Conservation (phyloP, 441 rosid species). For the Populus hybrid region DNA sequence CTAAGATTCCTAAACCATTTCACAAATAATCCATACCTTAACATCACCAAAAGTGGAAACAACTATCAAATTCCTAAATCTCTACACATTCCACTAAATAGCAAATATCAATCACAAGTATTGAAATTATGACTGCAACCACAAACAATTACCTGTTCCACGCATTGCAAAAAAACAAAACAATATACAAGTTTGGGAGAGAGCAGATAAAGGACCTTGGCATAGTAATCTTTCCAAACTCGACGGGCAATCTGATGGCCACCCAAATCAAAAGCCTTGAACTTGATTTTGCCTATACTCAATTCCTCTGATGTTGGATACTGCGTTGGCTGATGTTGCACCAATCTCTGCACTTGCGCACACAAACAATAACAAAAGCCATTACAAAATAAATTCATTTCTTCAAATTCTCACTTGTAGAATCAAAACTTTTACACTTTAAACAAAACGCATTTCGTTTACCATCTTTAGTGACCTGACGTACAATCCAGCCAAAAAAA, state of each 20-base stretch:
- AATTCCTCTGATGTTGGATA: constrained; percentile 76
- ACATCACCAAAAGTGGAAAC: not conserved
- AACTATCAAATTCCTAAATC: not conserved
- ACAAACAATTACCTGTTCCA: not conserved
- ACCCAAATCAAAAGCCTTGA: constrained; percentile 81
- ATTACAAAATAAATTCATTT: not conserved
- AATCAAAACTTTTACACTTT: not conserved
- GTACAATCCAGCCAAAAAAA: not conserved
- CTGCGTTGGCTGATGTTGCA: constrained; percentile 79
- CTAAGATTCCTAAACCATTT: not conserved
- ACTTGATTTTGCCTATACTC: constrained; percentile 72
- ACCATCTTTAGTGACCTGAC: not conserved
- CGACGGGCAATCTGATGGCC: constrained; percentile 87
- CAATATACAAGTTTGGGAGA: not conserved
- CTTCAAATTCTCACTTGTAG: not conserved
- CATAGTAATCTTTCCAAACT: constrained; percentile 80
- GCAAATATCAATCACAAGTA: not conserved
- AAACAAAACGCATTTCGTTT: not conserved
- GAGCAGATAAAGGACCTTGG: constrained; percentile 47
- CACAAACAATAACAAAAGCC: constrained; percentile 5
- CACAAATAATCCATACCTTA: not conserved
- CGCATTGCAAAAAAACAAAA: not conserved
- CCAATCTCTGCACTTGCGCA: constrained; percentile 47
- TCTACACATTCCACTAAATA: not conserved
- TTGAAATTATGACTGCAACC: not conserved